Percentiles rank a stretch among this genome's conserved stretches.
Evolutionary conservation across 2,329 filamentous ascomycete species (phyloP).

Genomic region (Pezicula carpinea): DNA sequence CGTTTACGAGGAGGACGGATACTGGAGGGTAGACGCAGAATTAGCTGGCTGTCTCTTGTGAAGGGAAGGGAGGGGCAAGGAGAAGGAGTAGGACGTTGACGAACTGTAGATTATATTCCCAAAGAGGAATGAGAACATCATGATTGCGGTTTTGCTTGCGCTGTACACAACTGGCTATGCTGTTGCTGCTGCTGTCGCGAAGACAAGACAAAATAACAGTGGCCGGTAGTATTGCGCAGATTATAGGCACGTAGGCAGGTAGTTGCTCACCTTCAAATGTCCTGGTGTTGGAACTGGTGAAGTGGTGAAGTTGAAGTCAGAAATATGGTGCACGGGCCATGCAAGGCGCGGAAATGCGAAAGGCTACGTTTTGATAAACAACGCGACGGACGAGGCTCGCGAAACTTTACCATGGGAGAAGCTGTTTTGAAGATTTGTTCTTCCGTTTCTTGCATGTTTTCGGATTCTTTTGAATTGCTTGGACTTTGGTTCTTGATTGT

Average conservation of each 20-base stretch:
- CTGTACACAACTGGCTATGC: no score
- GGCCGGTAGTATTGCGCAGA: no score
- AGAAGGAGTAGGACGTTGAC: slow-evolving; percentile 5
- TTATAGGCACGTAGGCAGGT: no score
- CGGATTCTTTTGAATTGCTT: no score
- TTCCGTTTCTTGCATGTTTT: no score
- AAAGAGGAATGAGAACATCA: slow-evolving; percentile 63
- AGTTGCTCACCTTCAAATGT: no score
- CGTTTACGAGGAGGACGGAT: slow-evolving; percentile 84
- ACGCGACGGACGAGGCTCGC: slow-evolving; percentile 12
- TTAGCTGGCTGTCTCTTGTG: slow-evolving; percentile 6
- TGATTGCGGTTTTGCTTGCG: slow-evolving; percentile 34
- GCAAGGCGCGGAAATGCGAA: slow-evolving; percentile 3
- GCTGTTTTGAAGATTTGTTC: slow-evolving; percentile 4
- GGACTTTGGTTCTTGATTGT: no score
- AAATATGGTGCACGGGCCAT: slow-evolving; percentile 15
- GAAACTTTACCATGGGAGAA: no score
- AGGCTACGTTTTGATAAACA: neutral
- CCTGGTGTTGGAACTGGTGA: slow-evolving; percentile 1
- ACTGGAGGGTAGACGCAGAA: slow-evolving; percentile 42
- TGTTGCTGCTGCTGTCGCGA: no score
- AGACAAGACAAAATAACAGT: no score
- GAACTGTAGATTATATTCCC: slow-evolving; percentile 70
- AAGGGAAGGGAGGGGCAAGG: slow-evolving; percentile 1
- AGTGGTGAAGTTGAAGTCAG: slow-evolving; percentile 11